Evolutionary conservation across 2,329 filamentous ascomycete species (phyloP).

Genomic region (Plectosphaerella cucumerina): DNA sequence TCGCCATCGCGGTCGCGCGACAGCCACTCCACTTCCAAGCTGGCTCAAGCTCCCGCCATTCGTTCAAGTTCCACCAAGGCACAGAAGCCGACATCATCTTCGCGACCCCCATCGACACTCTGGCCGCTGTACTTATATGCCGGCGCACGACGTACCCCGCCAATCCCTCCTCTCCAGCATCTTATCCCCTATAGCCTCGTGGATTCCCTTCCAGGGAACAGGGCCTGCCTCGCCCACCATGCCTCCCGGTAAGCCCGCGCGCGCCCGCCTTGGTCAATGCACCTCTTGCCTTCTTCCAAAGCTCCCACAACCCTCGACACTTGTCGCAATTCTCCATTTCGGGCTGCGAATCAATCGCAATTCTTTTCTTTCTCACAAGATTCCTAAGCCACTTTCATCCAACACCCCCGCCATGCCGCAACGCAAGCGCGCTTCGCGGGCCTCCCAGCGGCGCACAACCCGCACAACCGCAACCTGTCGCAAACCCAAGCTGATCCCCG

Average conservation of each 20-base stretch:
- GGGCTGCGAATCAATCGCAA: neutral
- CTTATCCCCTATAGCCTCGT: neutral
- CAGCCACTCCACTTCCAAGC: too few relatives aligned
- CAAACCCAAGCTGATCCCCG: conserved; percentile 2
- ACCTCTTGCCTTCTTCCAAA: neutral
- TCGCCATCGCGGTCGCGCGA: too few relatives aligned
- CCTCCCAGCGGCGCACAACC: neutral
- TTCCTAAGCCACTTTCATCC: too few relatives aligned
- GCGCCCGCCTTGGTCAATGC: neutral
- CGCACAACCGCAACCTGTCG: neutral
- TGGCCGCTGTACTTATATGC: conserved; percentile 3
- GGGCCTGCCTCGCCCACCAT: conserved; percentile 1
- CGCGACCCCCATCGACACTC: too few relatives aligned
- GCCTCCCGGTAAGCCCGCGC: conserved; percentile 12
- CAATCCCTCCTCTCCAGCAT: neutral
- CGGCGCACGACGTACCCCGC: neutral
- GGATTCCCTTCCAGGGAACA: neutral
- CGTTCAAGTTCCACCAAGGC: too few relatives aligned
- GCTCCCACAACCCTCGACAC: neutral
- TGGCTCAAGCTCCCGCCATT: too few relatives aligned
- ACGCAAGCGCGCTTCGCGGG: too few relatives aligned
- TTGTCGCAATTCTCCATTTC: neutral
- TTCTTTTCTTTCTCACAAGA: neutral
- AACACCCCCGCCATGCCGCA: too few relatives aligned
- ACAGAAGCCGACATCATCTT: too few relatives aligned